Evolutionary conservation across 345 rosid species (phyloP).

Genomic region (Rhodomyrtus tomentosa): DNA sequence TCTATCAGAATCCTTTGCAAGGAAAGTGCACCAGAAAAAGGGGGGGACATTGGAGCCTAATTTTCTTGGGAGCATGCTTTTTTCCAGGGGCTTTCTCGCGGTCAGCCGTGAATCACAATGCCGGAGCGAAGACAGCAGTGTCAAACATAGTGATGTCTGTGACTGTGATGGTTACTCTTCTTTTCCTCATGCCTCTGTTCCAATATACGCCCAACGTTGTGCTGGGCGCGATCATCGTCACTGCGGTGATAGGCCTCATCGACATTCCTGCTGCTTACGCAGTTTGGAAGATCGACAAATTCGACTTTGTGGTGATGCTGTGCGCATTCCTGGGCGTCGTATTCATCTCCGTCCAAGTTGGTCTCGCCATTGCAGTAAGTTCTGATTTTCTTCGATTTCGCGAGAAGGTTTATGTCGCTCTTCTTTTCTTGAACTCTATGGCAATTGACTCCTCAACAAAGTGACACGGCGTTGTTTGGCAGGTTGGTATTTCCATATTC

Average conservation of each 20-base stretch:
- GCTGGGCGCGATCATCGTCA: slow-evolving; percentile 78
- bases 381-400: background rate
- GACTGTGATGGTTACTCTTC: slow-evolving; percentile 88
- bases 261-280: slow-evolving; percentile 71
- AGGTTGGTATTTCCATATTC: slow-evolving; percentile 80
- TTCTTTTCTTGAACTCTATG: background rate
- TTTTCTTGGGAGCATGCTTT: background rate
- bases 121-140: slow-evolving; percentile 89
- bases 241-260: slow-evolving; percentile 89
- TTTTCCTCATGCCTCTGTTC: slow-evolving; percentile 88
- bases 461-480: background rate
- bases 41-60: background rate
- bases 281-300: slow-evolving; percentile 87
- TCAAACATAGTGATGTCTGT: slow-evolving; percentile 88
- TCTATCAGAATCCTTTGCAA: background rate
- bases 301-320: slow-evolving; percentile 68
- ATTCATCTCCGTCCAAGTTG: slow-evolving; percentile 71
- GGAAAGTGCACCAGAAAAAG: background rate
- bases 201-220: slow-evolving; percentile 92
- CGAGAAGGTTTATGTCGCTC: background rate
- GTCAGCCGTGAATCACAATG: slow-evolving; percentile 90
- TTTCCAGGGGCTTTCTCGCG: slow-evolving; percentile 79
- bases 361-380: slow-evolving; percentile 85
- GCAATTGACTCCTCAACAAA: background rate
- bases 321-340: slow-evolving; percentile 82